Conservation (phyloP, 768 basidiomycete species). For the Pleurotus giganteus region DNA sequence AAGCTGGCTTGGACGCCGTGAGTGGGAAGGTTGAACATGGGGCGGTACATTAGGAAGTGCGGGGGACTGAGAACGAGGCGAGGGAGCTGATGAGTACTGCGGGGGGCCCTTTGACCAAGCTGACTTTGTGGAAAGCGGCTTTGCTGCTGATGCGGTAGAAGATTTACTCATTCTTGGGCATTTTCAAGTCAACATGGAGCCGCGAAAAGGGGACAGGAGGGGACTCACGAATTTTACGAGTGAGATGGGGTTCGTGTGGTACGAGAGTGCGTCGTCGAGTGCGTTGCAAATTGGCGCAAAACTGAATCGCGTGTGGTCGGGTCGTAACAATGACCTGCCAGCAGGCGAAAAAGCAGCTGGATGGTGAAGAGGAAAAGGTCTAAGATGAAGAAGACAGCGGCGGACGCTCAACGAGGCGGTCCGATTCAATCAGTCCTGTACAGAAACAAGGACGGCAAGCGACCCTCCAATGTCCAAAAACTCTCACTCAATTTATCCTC, state of each 20-base stretch:
- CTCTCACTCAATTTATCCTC: conserved; percentile 8
- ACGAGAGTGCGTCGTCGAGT: conserved; percentile 31
- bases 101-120: conserved; percentile 93
- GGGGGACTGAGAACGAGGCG: conserved; percentile 79
- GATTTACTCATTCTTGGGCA: conserved; percentile 87
- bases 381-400: conserved; percentile 30
- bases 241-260: conserved; percentile 25
- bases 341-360: conserved; percentile 75
- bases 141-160: conserved; percentile 69
- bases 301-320: conserved; percentile 64
- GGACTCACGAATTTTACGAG: conserved; percentile 43
- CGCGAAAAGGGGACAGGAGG: conserved; percentile 11
- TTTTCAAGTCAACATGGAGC: conserved; percentile 13
- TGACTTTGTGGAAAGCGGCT: conserved; percentile 78
- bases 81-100: conserved; percentile 52
- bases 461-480: neutral
- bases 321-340: conserved; percentile 90
- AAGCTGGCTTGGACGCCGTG: conserved; percentile 76
- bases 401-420: conserved; percentile 10
- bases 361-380: conserved; percentile 38
- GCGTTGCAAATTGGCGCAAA: conserved; percentile 17
- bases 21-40: conserved; percentile 57
- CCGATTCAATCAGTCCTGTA: conserved; percentile 9
- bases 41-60: conserved; percentile 47
- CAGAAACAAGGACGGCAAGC: conserved; percentile 11